Evolutionary conservation across 2,329 filamentous ascomycete species (phyloP).

Genomic region (Pochonia chlamydosporia): DNA sequence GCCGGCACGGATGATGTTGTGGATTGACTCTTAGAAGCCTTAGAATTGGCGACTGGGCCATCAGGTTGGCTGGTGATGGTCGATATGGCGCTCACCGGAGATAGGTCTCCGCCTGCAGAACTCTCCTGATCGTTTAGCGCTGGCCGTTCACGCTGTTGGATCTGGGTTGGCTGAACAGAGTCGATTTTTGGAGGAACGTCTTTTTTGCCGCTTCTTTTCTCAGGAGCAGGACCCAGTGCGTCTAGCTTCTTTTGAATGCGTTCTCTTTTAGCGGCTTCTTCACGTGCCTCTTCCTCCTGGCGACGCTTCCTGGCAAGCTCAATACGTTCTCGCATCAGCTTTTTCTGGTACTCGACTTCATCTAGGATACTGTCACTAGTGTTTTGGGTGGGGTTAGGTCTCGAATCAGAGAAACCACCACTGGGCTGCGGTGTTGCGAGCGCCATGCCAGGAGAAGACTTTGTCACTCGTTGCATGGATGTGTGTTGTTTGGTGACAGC

Average conservation of each 20-base stretch:
- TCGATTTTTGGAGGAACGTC: constrained; percentile 37
- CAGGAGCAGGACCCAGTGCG: constrained; percentile 59
- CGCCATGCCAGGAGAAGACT: constrained; percentile 36
- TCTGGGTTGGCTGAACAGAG: constrained; percentile 25
- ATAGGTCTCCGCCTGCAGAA: background rate
- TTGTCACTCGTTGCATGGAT: constrained; percentile 21
- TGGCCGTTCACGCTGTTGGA: constrained; percentile 26
- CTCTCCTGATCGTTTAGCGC: constrained; percentile 12
- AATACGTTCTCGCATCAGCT: constrained; percentile 65
- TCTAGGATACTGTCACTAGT: constrained; percentile 35
- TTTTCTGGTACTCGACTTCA: constrained; percentile 60
- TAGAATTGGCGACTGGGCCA: constrained; percentile 5
- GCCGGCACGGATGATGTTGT: constrained; percentile 12
- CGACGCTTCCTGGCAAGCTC: constrained; percentile 64
- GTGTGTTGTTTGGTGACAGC: constrained; percentile 21
- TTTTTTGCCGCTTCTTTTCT: constrained; percentile 53
- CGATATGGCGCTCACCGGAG: constrained; percentile 1
- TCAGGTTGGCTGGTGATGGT: constrained; percentile 1
- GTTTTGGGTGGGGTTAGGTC: constrained; percentile 24
- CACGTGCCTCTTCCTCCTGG: constrained; percentile 62
- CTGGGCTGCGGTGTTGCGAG: constrained; percentile 34
- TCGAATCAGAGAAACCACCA: constrained; percentile 20
- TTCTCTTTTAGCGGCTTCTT: constrained; percentile 66
- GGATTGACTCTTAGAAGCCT: constrained; percentile 12
- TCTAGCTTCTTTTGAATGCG: constrained; percentile 68